Base-by-base conservation (phyloP, 306 rosid species). In the Cercis canadensis region DNA sequence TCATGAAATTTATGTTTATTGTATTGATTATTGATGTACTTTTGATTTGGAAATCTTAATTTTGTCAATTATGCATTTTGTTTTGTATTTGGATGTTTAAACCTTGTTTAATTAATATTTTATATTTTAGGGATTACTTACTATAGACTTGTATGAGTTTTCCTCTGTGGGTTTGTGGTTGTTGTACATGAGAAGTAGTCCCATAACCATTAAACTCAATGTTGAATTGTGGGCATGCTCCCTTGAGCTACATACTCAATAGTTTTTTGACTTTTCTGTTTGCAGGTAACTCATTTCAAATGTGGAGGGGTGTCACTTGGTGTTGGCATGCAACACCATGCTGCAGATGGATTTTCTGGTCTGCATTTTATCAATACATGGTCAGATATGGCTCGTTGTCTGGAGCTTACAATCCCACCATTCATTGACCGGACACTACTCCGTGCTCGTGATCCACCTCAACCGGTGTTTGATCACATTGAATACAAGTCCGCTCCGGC, bases 231-330 rank as follows among this genome's bases (percentile, higher is more conserved):
- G 18, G 18, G 16, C 24, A 46, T 49, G 6, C 15, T 37, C 32
- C n/a, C 47, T 57, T 44, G 24, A 16, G 24, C 24, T 33, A 4
- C 5, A 62, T n/a, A n/a, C n/a, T n/a, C n/a, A n/a, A n/a, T n/a
- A n/a, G n/a, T n/a, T n/a, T 40, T 3, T 12, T 19, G 40, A 17
- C 36, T 50, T 21, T 50, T 0, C 24, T 56, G 8, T 47, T 7
- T 57, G 70, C 73, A 93, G 99, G 89, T 94, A 62, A 94, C 98
- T 0, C 44, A 78, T 72, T 94, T 94, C 60, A 87, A 90, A 80
- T 94, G 98, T 65, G 96, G 98, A 11, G 98, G 97, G n/a, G 95
- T 87, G 0, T 94, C 97, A 4, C 85, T 94, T 6, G 98, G 98
- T 8, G 97, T 94, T 18, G 98, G 94, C 0, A 89, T 90, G 96